A percentile compares a stretch with the other conserved stretches of the same genome.
phyloP scores from a whole-genome alignment of 345 rosid species.

The Boechera stricta region DNA sequence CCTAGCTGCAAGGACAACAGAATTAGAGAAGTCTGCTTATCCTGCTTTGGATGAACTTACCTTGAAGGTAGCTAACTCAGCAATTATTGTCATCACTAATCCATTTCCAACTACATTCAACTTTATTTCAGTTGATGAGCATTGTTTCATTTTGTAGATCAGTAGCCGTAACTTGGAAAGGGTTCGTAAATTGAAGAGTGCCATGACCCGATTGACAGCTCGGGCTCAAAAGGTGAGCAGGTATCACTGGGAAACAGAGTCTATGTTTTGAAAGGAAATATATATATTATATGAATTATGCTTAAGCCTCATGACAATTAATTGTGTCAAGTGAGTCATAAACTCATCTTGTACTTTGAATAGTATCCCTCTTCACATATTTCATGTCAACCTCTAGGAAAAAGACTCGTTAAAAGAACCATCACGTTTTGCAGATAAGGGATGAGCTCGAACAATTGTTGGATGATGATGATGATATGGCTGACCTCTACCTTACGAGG shows the following conservation, averaged over 20 bases:
- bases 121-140: background rate
- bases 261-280: background rate
- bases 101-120: conserved; percentile 6
- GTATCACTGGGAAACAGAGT: background rate
- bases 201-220: conserved; percentile 85
- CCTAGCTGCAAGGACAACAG: conserved; percentile 81
- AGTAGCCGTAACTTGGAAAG: conserved; percentile 93
- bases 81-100: conserved; percentile 8
- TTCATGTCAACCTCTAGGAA: background rate
- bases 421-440: conserved; percentile 57
- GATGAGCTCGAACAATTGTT: conserved; percentile 92
- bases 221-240: conserved; percentile 79
- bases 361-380: background rate
- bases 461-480: conserved; percentile 97
- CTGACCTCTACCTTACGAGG: conserved; percentile 87
- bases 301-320: background rate
- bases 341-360: background rate
- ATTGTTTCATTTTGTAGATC: conserved; percentile 52
- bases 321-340: background rate
- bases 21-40: conserved; percentile 82
- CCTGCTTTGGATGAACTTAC: conserved; percentile 95
- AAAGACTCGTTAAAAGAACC: background rate
- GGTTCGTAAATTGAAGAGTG: conserved; percentile 91
- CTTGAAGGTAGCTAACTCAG: conserved; percentile 53
- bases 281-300: background rate